phyloP scores from a whole-genome alignment of 2,329 filamentous ascomycete species.

The Hypoxylon sp. region DNA sequence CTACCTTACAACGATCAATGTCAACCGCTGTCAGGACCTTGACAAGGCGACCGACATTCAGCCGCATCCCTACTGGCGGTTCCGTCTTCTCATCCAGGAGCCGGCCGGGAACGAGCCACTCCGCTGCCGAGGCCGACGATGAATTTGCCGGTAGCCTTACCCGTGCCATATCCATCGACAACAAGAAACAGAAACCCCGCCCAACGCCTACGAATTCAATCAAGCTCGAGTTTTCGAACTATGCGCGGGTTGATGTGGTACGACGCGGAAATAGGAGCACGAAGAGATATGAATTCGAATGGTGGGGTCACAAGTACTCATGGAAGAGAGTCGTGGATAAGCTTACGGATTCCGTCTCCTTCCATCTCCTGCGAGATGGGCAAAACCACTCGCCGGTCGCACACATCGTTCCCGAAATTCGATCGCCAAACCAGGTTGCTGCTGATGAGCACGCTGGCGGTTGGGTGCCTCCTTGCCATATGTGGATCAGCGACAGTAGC shows the following conservation, averaged over 20 bases:
- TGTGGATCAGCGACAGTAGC: slow-evolving; percentile 86
- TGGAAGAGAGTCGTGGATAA: slow-evolving; percentile 84
- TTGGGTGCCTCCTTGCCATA: slow-evolving; percentile 90
- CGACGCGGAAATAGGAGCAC: slow-evolving; percentile 75
- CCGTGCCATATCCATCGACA: slow-evolving; percentile 53
- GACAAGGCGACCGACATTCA: slow-evolving; percentile 56
- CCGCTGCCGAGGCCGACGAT: slow-evolving; percentile 52
- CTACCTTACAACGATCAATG: slow-evolving; percentile 64
- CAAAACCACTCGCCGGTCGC: slow-evolving; percentile 76
- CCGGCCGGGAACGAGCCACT: slow-evolving; percentile 58
- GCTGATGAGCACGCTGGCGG: slow-evolving; percentile 84
- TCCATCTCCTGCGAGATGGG: slow-evolving; percentile 81
- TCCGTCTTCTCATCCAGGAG: slow-evolving; percentile 52
- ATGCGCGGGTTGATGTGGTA: slow-evolving; percentile 89
- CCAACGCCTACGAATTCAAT: slow-evolving; percentile 79
- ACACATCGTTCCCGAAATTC: slow-evolving; percentile 85
- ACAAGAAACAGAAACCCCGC: slow-evolving; percentile 54
- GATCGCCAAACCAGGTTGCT: slow-evolving; percentile 77
- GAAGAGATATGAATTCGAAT: slow-evolving; percentile 91
- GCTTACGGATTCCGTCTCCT: slow-evolving; percentile 79
- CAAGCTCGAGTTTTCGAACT: slow-evolving; percentile 96
- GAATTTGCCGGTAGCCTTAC: slow-evolving; percentile 52
- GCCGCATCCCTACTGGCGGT: slow-evolving; percentile 56
- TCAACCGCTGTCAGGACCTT: slow-evolving; percentile 66
- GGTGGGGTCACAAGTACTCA: slow-evolving; percentile 88